Base-by-base conservation (phyloP, 345 rosid species). In the Rhodamnia rubescens region DNA sequence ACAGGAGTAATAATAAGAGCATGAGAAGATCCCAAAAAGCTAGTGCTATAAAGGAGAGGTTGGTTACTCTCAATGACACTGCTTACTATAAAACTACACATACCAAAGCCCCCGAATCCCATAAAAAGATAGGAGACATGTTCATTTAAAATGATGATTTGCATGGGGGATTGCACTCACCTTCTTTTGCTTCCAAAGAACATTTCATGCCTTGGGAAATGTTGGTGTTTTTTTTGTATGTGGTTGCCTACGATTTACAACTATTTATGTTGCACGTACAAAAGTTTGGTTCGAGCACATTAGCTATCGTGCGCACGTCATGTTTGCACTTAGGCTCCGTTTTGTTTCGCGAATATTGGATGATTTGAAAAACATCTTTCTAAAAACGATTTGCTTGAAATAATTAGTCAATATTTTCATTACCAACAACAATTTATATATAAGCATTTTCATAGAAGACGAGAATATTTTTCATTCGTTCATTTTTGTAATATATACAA, bases 1-100 rank as follows among this genome's bases (percentile, higher is more conserved):
- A 69, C 80, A 69, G 26, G 40, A 36, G 80, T 69, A 36, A 69
- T 69, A 32, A 36, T 69, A 69, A 69, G 80, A 69, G 80, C 80
- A 87, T 88, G 87, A 89, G 92, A 87, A 90, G 92, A 93, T 93
- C 94, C 94, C 93, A 89, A 89, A 91, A 92, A 88, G 88, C 80
- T 69, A 69, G 47, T 69, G 47, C 55, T 88, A 85, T 82, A 84
- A 83, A 44, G 58, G 36, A 64, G 49, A 52, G 13, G 61, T 74
- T 82, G 85, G 52, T 53, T 52, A 75, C 64, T 83, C 49, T 42
- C 84, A 82, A 82, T 82, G 84, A 52, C 84, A 53, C 84, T 52
- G 54, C 84, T 88, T 86, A 83, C 85, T 85, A 81, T 53, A 59
- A 53, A 51, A 85, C 85, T 61, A 78, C 53, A 81, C 44, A 82